Base-by-base conservation (phyloP, 1,284 basidiomycete species). In the Puccinia polysora region DNA sequence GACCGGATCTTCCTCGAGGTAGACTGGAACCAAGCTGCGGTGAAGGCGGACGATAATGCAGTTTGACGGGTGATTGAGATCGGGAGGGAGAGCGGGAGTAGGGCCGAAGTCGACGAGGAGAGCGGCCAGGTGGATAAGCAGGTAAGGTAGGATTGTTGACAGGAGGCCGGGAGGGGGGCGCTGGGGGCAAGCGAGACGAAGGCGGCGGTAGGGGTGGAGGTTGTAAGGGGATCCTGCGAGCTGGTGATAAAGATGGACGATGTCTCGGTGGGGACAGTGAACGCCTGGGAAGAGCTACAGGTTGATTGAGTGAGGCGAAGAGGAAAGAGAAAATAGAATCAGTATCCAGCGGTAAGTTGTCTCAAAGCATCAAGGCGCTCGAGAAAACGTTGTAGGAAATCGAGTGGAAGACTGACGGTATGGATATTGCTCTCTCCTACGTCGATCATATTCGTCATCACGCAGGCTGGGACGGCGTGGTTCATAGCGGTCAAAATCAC, bases 381-480 rank as follows among this genome's bases (percentile, higher is more conserved):
- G 23, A n/a, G n/a, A n/a, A n/a, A n/a, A 28, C 40, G 20, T 28
- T 1, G 3, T 14, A 40, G 32, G 28, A 40, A 6, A 38, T 20
- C 23, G 30, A 8, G 14, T 14, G 18, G 45, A n/a, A 69, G 23
- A 58, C 45, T 56, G 67, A 69, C 55, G 38, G 34, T 40, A 53
- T 32, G 25, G 43, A 30, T 15, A 47, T 25, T 60, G 67, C 67
- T 69, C 67, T 59, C 67, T 60, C 55, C 55, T 69, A 15, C 67
- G 67, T n/a, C 67, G 67, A n/a, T 69, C 67, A 34, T 58, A 60
- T 34, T 69, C 67, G 14, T 69, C 56, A 14, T 58, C 56, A 34
- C 67, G 67, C 20, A 49, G 36, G 36, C 38, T 49, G 49, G 43
- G 23, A 18, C 67, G 53, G 14, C 67, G 67, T 47, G 67, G 67